phyloP scores from a whole-genome alignment of 1,284 basidiomycete species.

The Fomes fomentarius region DNA sequence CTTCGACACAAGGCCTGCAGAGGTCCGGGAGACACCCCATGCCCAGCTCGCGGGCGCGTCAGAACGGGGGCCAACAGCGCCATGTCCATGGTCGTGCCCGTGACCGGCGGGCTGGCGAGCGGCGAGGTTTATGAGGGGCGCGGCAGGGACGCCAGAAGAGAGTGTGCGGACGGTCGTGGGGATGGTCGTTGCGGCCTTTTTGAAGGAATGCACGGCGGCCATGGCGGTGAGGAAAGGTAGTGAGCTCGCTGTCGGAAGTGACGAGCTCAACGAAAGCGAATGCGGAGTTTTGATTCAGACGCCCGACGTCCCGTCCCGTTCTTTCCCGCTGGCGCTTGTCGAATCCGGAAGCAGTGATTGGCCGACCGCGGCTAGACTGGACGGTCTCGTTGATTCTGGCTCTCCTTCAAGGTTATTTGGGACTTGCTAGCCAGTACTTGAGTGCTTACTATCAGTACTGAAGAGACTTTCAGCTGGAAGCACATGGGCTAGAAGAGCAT shows the following conservation, averaged over 20 bases:
- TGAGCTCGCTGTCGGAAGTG: conserved; percentile 30
- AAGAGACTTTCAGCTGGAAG: too few species aligned
- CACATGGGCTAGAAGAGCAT: too few species aligned
- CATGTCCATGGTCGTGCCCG: conserved; percentile 64
- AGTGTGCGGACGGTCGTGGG: conserved; percentile 81
- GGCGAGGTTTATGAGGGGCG: conserved; percentile 71
- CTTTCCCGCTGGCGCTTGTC: conserved; percentile 24
- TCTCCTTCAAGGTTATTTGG: too few species aligned
- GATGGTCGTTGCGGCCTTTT: conserved; percentile 78
- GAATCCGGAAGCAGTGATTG: conserved; percentile 15
- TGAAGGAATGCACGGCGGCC: conserved; percentile 70
- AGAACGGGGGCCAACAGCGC: conserved; percentile 56
- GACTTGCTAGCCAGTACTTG: too few species aligned
- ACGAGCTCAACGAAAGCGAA: conserved; percentile 27
- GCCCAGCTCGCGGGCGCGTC: conserved; percentile 73
- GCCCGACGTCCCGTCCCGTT: conserved; percentile 22
- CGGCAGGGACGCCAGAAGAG: conserved; percentile 73
- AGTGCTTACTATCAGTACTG: too few species aligned
- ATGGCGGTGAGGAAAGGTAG: conserved; percentile 40
- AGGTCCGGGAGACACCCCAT: conserved; percentile 53
- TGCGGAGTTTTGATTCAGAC: conserved; percentile 29
- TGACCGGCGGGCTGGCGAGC: conserved; percentile 61
- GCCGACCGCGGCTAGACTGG: conserved; percentile 9
- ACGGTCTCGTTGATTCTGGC: too few species aligned
- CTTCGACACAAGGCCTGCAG: conserved; percentile 65